phyloP scores from a whole-genome alignment of 2,329 filamentous ascomycete genomes.

The Elsinoe batatas region DNA sequence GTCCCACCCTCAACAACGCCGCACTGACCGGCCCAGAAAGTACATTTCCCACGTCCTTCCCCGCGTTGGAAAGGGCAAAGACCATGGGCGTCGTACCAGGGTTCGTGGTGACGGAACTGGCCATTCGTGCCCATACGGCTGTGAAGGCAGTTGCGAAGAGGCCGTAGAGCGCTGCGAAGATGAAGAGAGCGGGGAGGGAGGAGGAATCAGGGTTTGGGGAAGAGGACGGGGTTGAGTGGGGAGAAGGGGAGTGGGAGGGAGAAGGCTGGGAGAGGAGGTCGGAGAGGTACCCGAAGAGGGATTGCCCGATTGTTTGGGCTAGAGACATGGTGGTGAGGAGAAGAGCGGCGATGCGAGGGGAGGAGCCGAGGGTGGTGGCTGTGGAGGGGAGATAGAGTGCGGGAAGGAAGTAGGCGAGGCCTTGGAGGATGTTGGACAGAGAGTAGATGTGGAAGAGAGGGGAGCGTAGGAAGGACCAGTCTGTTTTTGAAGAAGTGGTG shows the following conservation, averaged over 20 bases:
- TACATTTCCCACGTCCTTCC: slow-evolving; percentile 22
- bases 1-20: slow-evolving; percentile 14
- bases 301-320: slow-evolving; percentile 28
- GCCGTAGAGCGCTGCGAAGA: slow-evolving; percentile 37
- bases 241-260: background rate
- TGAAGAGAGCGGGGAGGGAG: slow-evolving; percentile 27
- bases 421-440: slow-evolving; percentile 28
- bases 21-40: slow-evolving; percentile 21
- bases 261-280: slow-evolving; percentile 26
- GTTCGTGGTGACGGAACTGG: slow-evolving; percentile 19
- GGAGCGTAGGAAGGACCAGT: slow-evolving; percentile 25
- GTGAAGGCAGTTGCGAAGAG: slow-evolving; percentile 37
- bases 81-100: slow-evolving; percentile 18
- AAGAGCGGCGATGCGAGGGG: slow-evolving; percentile 21
- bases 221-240: background rate
- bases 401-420: slow-evolving; percentile 33
- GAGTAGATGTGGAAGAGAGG: slow-evolving; percentile 27
- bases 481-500: slow-evolving; percentile 16
- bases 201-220: slow-evolving; percentile 14
- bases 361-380: slow-evolving; percentile 23
- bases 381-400: slow-evolving; percentile 31
- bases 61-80: slow-evolving; percentile 21
- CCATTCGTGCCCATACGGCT: slow-evolving; percentile 22
- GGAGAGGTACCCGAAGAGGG: slow-evolving; percentile 29
- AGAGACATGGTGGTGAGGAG: slow-evolving; percentile 30